phyloP scores from a whole-genome alignment of 1,284 basidiomycete genomes.

The Rhizoctonia solani region DNA sequence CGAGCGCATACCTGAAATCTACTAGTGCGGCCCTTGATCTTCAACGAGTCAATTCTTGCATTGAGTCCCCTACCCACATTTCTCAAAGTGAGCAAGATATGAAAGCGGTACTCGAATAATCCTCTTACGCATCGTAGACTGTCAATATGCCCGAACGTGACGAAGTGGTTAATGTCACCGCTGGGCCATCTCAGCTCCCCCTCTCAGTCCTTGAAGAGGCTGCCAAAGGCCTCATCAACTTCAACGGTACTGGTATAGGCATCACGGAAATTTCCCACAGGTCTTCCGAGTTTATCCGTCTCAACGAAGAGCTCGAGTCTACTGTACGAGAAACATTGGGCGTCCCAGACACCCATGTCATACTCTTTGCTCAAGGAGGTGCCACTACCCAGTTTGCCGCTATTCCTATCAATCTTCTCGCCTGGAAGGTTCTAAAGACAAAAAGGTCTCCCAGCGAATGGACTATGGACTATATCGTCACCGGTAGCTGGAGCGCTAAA shows the following conservation, averaged over 20 bases:
- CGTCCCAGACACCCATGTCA: conserved; percentile 80
- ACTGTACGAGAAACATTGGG: conserved; percentile 74
- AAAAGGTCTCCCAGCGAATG: conserved; percentile 52
- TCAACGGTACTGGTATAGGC: conserved; percentile 86
- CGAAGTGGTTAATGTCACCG: conserved; percentile 82
- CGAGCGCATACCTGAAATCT: neutral
- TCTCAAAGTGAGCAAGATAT: neutral
- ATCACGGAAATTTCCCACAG: conserved; percentile 94
- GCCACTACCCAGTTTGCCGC: conserved; percentile 89
- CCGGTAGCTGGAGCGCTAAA: conserved; percentile 89
- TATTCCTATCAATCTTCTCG: conserved; percentile 85
- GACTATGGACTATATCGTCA: conserved; percentile 84
- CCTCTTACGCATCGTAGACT: neutral
- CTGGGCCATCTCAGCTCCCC: conserved; percentile 89
- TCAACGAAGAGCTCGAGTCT: conserved; percentile 65
- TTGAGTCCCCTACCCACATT: neutral
- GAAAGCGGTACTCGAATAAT: neutral
- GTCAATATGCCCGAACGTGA: conserved; percentile 48
- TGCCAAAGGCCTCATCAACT: conserved; percentile 79
- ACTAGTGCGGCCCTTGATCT: neutral
- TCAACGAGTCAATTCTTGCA: conserved; percentile 1
- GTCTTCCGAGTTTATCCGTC: conserved; percentile 81
- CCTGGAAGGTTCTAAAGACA: conserved; percentile 60
- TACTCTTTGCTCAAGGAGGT: conserved; percentile 92
- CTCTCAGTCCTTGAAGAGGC: conserved; percentile 81